Conservation (phyloP, 2,329 filamentous ascomycete species). For the Sporothrix protearum region DNA sequence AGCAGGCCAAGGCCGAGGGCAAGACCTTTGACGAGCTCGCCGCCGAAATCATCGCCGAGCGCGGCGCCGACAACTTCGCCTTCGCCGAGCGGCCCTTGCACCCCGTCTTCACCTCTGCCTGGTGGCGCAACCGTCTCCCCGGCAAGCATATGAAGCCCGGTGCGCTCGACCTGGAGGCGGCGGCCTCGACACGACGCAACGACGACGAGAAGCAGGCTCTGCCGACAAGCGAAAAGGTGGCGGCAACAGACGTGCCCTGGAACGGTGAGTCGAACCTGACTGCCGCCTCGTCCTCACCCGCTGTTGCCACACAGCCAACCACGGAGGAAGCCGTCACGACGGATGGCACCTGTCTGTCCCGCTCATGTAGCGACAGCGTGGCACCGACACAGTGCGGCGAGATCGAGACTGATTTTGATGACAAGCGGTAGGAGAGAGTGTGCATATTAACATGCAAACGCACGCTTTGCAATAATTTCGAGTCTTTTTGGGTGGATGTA, state of each 20-base stretch:
- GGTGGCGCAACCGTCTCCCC: slow-evolving; percentile 15
- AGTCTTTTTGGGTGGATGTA: not conserved
- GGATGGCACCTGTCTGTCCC: not conserved
- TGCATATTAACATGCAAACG: too few relatives aligned
- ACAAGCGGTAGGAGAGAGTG: not conserved
- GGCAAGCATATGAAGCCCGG: not conserved
- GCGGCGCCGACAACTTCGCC: slow-evolving; percentile 34
- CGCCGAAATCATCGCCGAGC: slow-evolving; percentile 35
- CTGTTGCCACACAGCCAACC: not conserved
- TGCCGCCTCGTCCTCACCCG: not conserved
- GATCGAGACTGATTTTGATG: not conserved
- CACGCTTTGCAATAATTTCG: not conserved
- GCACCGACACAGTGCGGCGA: slow-evolving; percentile 5
- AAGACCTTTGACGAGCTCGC: slow-evolving; percentile 55
- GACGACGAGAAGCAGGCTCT: not conserved
- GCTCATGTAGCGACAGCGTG: not conserved
- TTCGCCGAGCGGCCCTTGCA: slow-evolving; percentile 37
- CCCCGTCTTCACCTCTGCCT: not conserved
- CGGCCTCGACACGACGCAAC: not conserved
- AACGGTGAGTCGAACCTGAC: not conserved
- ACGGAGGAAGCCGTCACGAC: not conserved
- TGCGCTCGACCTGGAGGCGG: not conserved
- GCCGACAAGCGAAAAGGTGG: not conserved
- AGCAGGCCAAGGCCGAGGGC: slow-evolving; percentile 48
- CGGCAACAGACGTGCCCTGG: not conserved